Conservation (phyloP, 495 filamentous ascomycete genomes). For the Neurospora sp. region DNA sequence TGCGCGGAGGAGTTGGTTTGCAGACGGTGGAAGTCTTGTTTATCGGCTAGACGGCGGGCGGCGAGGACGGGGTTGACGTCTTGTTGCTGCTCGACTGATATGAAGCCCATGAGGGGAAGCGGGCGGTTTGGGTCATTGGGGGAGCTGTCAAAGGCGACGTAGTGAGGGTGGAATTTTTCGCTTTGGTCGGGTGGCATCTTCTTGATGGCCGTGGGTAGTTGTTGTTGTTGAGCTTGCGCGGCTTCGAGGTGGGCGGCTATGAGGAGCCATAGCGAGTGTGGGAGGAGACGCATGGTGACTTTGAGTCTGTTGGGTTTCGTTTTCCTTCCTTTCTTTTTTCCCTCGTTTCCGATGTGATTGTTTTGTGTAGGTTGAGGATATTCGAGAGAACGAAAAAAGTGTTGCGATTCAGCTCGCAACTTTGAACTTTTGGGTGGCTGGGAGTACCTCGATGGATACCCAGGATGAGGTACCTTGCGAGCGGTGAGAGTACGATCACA, state of each 20-base stretch:
- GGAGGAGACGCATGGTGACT: conserved; percentile 35
- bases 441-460: background rate
- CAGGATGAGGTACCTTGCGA: background rate
- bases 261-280: conserved; percentile 41
- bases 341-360: background rate
- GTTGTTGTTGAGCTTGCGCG: conserved; percentile 9
- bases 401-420: background rate
- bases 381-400: background rate
- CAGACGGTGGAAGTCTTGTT: conserved; percentile 14
- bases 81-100: background rate
- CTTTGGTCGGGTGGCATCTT: conserved; percentile 79
- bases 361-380: background rate
- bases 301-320: background rate
- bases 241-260: conserved; percentile 26
- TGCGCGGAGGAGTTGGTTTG: conserved; percentile 20
- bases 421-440: background rate
- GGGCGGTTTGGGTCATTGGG: background rate
- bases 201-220: conserved; percentile 36
- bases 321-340: background rate
- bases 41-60: conserved; percentile 4
- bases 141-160: conserved; percentile 38
- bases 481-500: background rate
- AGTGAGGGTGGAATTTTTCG: conserved; percentile 71
- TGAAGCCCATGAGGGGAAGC: background rate
- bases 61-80: conserved; percentile 5